Evolutionary conservation across 1,284 basidiomycete species (phyloP).

Genomic region (Ceratobasidium sp.): DNA sequence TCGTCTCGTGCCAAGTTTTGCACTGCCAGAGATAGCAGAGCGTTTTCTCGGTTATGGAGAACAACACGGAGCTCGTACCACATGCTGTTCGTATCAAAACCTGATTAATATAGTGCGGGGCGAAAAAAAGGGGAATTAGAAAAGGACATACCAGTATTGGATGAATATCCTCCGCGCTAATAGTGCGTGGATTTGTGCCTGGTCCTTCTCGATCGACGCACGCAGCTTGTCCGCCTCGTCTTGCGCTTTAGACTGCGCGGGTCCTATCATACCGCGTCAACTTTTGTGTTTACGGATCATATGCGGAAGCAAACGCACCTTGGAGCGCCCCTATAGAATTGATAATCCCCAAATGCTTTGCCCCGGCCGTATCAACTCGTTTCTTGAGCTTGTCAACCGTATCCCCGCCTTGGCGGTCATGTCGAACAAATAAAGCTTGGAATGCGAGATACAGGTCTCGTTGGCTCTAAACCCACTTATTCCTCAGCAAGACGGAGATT

Average conservation of each 20-base stretch:
- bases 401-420: slow-evolving; percentile 86
- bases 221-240: slow-evolving; percentile 83
- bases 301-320: slow-evolving; percentile 44
- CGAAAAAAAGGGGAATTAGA: neutral
- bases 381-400: slow-evolving; percentile 88
- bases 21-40: slow-evolving; percentile 79
- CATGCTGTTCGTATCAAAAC: slow-evolving; percentile 66
- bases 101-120: slow-evolving; percentile 9
- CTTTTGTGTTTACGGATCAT: too few species aligned
- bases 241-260: slow-evolving; percentile 54
- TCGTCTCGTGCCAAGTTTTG: slow-evolving; percentile 81
- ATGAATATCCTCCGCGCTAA: slow-evolving; percentile 85
- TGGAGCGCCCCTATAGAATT: slow-evolving; percentile 80
- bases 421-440: slow-evolving; percentile 85
- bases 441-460: slow-evolving; percentile 89
- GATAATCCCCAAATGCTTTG: slow-evolving; percentile 47
- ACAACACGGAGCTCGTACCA: slow-evolving; percentile 93
- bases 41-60: slow-evolving; percentile 87
- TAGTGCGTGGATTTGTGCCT: slow-evolving; percentile 76
- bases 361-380: slow-evolving; percentile 71
- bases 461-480: slow-evolving; percentile 70
- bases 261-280: neutral
- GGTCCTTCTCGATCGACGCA: slow-evolving; percentile 79
- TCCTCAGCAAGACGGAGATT: neutral
- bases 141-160: slow-evolving; percentile 75